Conservation (phyloP, 2,329 filamentous ascomycete genomes). For the Phoma sp. region DNA sequence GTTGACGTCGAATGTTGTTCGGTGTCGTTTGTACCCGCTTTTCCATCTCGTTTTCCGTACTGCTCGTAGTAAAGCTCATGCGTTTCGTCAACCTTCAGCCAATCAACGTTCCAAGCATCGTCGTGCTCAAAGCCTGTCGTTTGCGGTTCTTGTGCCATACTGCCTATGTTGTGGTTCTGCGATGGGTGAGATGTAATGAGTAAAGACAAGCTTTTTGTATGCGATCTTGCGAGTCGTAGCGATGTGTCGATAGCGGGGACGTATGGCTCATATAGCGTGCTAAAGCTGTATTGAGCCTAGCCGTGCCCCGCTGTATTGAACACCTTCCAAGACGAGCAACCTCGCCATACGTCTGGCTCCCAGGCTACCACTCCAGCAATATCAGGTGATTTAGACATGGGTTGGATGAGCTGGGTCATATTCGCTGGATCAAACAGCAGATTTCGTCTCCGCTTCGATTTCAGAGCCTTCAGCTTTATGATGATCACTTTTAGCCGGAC, state of each 20-base stretch:
- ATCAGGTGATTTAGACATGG: neutral
- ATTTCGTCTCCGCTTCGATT: too few species aligned
- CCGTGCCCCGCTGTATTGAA: neutral
- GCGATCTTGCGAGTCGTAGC: conserved; percentile 1
- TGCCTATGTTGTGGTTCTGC: neutral
- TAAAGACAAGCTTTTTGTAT: conserved; percentile 4
- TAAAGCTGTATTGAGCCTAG: conserved; percentile 6
- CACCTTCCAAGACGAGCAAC: conserved; percentile 11
- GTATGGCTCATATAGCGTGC: neutral
- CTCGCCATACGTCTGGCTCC: neutral
- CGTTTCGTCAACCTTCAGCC: conserved; percentile 41
- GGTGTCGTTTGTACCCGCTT: conserved; percentile 38
- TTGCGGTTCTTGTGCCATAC: conserved; percentile 23
- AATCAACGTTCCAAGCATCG: conserved; percentile 44
- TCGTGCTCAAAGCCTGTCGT: conserved; percentile 40
- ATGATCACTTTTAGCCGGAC: too few species aligned
- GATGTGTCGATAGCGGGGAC: conserved; percentile 2
- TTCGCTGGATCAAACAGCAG: too few species aligned
- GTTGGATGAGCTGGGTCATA: too few species aligned
- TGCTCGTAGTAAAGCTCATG: conserved; percentile 50
- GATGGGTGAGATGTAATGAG: neutral
- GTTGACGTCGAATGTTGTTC: neutral
- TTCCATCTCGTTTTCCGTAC: conserved; percentile 48
- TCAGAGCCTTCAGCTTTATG: too few species aligned
- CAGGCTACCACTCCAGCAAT: neutral